These are phyloP conservation scores for Blastocystis sp. DNA, from an alignment of 352 stramenopile species.

Conservation along the genomic window DNA sequence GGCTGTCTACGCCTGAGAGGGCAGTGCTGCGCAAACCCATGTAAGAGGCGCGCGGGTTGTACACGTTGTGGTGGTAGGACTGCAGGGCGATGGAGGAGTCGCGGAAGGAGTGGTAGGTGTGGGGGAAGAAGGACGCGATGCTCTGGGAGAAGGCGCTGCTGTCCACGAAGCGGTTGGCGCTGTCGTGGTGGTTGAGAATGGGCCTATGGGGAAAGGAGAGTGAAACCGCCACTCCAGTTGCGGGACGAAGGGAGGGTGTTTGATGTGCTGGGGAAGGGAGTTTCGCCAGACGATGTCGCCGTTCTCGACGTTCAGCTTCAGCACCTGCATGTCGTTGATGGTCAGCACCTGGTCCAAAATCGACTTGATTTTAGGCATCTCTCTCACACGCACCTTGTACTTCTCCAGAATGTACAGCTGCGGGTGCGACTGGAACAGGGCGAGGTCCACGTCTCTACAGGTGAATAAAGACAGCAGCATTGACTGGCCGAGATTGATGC, in stretches of 20 bases:
- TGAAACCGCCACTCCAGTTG: not conserved
- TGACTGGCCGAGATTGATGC: slow-evolving; percentile 1
- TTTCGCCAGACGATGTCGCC: slow-evolving; percentile 12
- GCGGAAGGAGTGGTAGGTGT: not conserved
- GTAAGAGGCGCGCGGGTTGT: not conserved
- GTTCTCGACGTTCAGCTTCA: slow-evolving; percentile 18
- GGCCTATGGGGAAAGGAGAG: not conserved
- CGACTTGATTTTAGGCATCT: not conserved
- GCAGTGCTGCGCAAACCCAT: not conserved
- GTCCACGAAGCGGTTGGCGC: not conserved
- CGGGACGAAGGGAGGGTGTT: not conserved
- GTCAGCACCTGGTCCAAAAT: not conserved
- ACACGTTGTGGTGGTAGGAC: slow-evolving; percentile 9
- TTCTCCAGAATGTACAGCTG: slow-evolving; percentile 28
- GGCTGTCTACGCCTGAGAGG: slow-evolving; percentile 3
- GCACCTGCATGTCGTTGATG: slow-evolving; percentile 26
- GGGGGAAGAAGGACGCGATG: slow-evolving; percentile 1
- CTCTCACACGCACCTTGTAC: not conserved
- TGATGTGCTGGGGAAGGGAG: not conserved
- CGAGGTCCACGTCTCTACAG: slow-evolving; percentile 16
- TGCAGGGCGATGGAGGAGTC: not conserved
- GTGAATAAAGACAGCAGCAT: not conserved
- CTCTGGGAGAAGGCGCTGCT: slow-evolving; percentile 36
- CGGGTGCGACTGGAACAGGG: not conserved
- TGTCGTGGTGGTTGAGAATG: not conserved